Evolutionary conservation across 805 yeast species (phyloP).

Genomic region (Torulaspora maleeae): DNA sequence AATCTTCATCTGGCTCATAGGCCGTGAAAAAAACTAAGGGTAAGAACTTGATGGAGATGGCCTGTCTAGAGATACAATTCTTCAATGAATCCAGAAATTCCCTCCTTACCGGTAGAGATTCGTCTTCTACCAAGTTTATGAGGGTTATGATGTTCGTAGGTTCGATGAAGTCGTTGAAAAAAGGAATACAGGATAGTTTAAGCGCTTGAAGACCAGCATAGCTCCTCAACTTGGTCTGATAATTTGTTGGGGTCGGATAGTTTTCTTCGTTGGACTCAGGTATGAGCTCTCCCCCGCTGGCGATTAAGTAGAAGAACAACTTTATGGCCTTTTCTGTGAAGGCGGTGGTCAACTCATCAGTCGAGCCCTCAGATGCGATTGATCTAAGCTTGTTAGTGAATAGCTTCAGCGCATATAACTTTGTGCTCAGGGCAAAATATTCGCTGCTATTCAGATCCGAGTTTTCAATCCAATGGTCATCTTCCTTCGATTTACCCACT

Average conservation of each 20-base stretch:
- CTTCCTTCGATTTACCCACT: slow-evolving; percentile 30
- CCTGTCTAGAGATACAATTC: slow-evolving; percentile 45
- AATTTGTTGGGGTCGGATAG: slow-evolving; percentile 59
- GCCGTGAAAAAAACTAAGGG: slow-evolving; percentile 70
- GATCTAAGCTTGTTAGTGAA: slow-evolving; percentile 56
- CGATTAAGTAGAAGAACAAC: slow-evolving; percentile 58
- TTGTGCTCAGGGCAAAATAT: slow-evolving; percentile 41
- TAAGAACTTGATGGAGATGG: slow-evolving; percentile 59
- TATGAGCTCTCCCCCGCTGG: slow-evolving; percentile 75
- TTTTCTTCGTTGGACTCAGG: slow-evolving; percentile 38
- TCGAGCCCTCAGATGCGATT: slow-evolving; percentile 29
- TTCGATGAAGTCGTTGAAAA: slow-evolving; percentile 48
- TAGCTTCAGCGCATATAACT: slow-evolving; percentile 49
- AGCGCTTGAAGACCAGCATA: slow-evolving; percentile 63
- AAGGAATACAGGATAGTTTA: slow-evolving; percentile 55
- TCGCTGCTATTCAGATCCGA: slow-evolving; percentile 38
- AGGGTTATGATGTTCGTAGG: slow-evolving; percentile 50
- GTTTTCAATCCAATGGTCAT: slow-evolving; percentile 47
- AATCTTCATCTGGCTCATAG: slow-evolving; percentile 57
- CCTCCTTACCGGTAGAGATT: slow-evolving; percentile 51
- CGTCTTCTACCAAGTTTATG: slow-evolving; percentile 63
- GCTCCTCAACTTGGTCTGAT: slow-evolving; percentile 58
- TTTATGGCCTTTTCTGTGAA: slow-evolving; percentile 62
- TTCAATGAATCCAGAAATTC: slow-evolving; percentile 49
- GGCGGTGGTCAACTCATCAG: slow-evolving; percentile 39